Evolutionary conservation across 2,329 filamentous ascomycete genomes (phyloP).

Genomic region (Dothistroma septosporum): DNA sequence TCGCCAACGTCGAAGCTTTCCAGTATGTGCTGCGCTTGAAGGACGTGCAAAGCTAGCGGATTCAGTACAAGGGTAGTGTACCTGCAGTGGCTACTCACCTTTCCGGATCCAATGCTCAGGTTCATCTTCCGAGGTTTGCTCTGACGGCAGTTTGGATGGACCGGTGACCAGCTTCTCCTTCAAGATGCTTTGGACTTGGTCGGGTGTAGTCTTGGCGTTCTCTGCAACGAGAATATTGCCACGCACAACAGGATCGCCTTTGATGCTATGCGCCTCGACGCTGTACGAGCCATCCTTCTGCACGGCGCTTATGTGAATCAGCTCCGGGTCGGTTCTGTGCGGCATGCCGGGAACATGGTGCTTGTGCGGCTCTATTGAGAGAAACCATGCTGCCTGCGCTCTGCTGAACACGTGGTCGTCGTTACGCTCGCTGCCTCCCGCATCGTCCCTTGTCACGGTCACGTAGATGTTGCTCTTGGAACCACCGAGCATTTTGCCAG

Average conservation of each 20-base stretch:
- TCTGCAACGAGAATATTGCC: slow-evolving; percentile 18
- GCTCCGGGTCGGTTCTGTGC: slow-evolving; percentile 9
- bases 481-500: slow-evolving; percentile 8
- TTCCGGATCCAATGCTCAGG: slow-evolving; percentile 16
- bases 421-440: not conserved
- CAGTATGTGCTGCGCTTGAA: slow-evolving; percentile 10
- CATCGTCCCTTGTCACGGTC: slow-evolving; percentile 4
- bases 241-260: slow-evolving; percentile 8
- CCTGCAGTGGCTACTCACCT: not conserved
- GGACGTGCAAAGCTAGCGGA: slow-evolving; percentile 11
- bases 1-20: slow-evolving; percentile 16
- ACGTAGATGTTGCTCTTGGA: slow-evolving; percentile 14
- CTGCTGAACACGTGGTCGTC: not conserved
- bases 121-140: slow-evolving; percentile 6
- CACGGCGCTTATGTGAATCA: slow-evolving; percentile 9
- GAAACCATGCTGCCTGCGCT: slow-evolving; percentile 8
- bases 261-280: slow-evolving; percentile 4
- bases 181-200: slow-evolving; percentile 10
- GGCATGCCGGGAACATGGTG: slow-evolving; percentile 7
- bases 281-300: slow-evolving; percentile 8
- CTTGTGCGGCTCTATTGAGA: slow-evolving; percentile 15
- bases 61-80: not conserved
- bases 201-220: slow-evolving; percentile 11
- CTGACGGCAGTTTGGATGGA: slow-evolving; percentile 7
- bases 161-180: slow-evolving; percentile 8